phyloP scores from a whole-genome alignment of 306 rosid species.

The Cicer arietinum region DNA sequence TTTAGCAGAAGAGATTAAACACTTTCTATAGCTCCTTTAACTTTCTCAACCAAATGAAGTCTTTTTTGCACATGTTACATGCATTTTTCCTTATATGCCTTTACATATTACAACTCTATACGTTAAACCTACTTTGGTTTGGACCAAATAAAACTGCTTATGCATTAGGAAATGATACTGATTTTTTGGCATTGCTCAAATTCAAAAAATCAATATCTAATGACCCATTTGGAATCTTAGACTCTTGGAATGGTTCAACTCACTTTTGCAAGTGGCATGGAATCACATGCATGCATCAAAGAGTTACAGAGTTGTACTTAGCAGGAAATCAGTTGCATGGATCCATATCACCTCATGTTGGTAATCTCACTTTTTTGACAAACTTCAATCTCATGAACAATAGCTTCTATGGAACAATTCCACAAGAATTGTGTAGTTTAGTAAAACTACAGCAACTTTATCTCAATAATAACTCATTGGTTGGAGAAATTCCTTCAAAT shows the following conservation, averaged over 20 bases:
- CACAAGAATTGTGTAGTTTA: slow-evolving; percentile 43
- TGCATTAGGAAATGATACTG: slow-evolving; percentile 31
- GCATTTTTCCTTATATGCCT: background rate
- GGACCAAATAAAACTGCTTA: background rate
- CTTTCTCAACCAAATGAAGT: slow-evolving; percentile 34
- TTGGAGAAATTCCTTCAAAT: slow-evolving; percentile 50
- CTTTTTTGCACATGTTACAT: background rate
- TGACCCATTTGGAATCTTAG: slow-evolving; percentile 37
- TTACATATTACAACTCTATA: background rate
- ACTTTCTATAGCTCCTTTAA: background rate
- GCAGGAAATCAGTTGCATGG: slow-evolving; percentile 33
- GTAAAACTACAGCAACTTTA: background rate
- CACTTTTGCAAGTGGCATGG: slow-evolving; percentile 58
- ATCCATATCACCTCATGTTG: slow-evolving; percentile 50
- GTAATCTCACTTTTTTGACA: slow-evolving; percentile 48
- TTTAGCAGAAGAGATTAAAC: background rate
- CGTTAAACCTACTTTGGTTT: background rate
- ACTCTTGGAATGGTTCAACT: slow-evolving; percentile 53
- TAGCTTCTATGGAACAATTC: slow-evolving; percentile 41
- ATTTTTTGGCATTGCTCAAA: slow-evolving; percentile 44
- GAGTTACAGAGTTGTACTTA: slow-evolving; percentile 41
- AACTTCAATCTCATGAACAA: slow-evolving; percentile 16
- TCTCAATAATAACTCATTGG: slow-evolving; percentile 34
- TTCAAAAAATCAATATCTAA: slow-evolving; percentile 44
- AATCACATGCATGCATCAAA: slow-evolving; percentile 50